A percentile compares a stretch with the other conserved stretches of the same genome.
These are phyloP conservation scores for Chrysanthemum seticuspe DNA, from an alignment of 129 eudicot genomes.

Conservation along the genomic window DNA sequence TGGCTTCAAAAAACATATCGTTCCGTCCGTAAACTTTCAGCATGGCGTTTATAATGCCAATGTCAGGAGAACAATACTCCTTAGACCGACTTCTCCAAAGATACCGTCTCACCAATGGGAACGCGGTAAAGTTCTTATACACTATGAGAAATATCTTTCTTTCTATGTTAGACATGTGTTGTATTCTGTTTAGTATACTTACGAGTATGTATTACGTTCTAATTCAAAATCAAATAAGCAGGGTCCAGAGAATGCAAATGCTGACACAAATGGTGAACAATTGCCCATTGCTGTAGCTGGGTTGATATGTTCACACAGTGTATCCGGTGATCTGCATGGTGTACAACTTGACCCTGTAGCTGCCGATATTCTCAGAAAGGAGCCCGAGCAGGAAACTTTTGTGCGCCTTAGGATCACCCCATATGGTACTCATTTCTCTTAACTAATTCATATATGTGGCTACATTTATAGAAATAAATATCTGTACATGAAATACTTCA, in stretches of 20 bases:
- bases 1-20: constrained; percentile 86
- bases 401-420: constrained; percentile 85
- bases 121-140: constrained; percentile 47
- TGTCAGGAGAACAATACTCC: constrained; percentile 54
- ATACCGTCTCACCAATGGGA: constrained; percentile 61
- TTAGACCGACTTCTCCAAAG: constrained; percentile 79
- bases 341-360: constrained; percentile 97
- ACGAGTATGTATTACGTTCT: neutral
- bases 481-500: neutral
- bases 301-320: constrained; percentile 88
- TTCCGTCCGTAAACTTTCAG: constrained; percentile 76
- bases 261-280: constrained; percentile 58
- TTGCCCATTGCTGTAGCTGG: constrained; percentile 52
- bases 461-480: constrained; percentile 2
- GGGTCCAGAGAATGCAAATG: constrained; percentile 35
- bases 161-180: too few relatives aligned
- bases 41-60: constrained; percentile 85
- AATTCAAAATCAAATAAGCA: constrained; percentile 8
- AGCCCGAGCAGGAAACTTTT: constrained; percentile 97
- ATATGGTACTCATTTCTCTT: constrained; percentile 46
- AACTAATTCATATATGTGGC: neutral
- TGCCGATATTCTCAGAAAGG: constrained; percentile 96
- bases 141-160: too few relatives aligned
- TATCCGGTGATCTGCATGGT: constrained; percentile 90
- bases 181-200: too few relatives aligned